A percentile compares a stretch with the other conserved stretches of the same genome.
phyloP scores from a whole-genome alignment of 805 yeast species.

The Zygoascus ofunaensis region DNA sequence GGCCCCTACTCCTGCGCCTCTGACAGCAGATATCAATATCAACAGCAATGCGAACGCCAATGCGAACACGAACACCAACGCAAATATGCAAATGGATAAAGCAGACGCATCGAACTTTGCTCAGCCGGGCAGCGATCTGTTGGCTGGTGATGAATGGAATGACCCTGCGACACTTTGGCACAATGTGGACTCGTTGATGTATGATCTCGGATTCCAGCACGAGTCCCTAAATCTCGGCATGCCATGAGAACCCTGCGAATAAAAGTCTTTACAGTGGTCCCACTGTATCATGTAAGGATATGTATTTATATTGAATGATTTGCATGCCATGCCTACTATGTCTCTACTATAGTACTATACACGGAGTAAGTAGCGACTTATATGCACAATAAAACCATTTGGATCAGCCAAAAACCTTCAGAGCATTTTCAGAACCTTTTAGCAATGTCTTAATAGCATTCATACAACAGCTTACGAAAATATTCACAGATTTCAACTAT shows the following conservation, averaged over 20 bases:
- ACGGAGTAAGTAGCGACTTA: too few species aligned
- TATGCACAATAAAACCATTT: too few species aligned
- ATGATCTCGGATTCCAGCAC: conserved; percentile 78
- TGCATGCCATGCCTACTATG: too few species aligned
- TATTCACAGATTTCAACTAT: too few species aligned
- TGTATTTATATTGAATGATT: too few species aligned
- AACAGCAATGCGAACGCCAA: background rate
- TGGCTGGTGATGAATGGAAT: conserved; percentile 30
- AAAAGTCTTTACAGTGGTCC: background rate
- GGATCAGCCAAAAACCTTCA: too few species aligned
- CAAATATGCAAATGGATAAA: background rate
- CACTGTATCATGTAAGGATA: too few species aligned
- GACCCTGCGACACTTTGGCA: conserved; percentile 53
- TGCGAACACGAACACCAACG: background rate
- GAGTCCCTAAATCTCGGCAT: background rate
- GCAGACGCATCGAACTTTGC: background rate
- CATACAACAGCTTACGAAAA: too few species aligned
- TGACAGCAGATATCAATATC: background rate
- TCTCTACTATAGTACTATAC: too few species aligned
- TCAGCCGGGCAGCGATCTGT: background rate
- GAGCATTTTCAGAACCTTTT: too few species aligned
- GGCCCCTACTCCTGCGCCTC: background rate
- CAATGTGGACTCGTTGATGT: conserved; percentile 83
- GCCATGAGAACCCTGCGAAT: background rate
- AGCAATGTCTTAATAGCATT: too few species aligned